Conservation (phyloP, 2,329 filamentous ascomycete genomes). For the Plectosphaerella cucumerina region DNA sequence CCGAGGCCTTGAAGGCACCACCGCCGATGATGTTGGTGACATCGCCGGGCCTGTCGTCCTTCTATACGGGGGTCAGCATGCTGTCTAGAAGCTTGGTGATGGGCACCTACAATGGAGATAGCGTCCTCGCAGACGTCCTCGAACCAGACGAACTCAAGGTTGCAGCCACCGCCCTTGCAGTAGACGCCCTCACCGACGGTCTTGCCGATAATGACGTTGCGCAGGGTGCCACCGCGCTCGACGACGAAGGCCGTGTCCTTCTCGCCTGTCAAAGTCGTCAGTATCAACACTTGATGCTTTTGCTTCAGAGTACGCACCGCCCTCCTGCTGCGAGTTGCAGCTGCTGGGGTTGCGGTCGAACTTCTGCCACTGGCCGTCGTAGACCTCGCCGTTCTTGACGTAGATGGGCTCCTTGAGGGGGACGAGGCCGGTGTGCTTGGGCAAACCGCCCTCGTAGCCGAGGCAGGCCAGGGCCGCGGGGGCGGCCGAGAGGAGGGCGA, state of each 20-base stretch:
- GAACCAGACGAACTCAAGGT: conserved; percentile 20
- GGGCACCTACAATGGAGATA: conserved; percentile 12
- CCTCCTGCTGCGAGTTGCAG: conserved; percentile 35
- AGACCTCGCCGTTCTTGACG: conserved; percentile 19
- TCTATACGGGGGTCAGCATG: conserved; percentile 8
- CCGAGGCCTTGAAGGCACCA: conserved; percentile 29
- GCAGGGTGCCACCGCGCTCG: conserved; percentile 14
- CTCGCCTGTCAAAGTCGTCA: conserved; percentile 5
- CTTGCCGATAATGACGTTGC: conserved; percentile 18
- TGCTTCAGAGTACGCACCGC: conserved; percentile 13
- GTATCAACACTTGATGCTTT: neutral
- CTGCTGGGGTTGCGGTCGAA: conserved; percentile 28
- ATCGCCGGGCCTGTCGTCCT: conserved; percentile 14
- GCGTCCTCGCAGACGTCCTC: conserved; percentile 21
- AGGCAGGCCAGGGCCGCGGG: conserved; percentile 17
- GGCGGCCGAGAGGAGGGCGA: neutral
- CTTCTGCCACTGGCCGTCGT: conserved; percentile 23
- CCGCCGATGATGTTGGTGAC: conserved; percentile 30
- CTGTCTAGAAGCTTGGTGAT: no score
- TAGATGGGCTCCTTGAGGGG: conserved; percentile 22
- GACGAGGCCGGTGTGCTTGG: conserved; percentile 21
- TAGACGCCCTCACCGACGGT: conserved; percentile 18
- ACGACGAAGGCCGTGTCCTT: conserved; percentile 16
- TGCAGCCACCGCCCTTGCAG: conserved; percentile 20
- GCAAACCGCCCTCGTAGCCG: conserved; percentile 23